Evolutionary conservation across 768 basidiomycete species (phyloP).

Genomic region (Boletus vermiculosoides): DNA sequence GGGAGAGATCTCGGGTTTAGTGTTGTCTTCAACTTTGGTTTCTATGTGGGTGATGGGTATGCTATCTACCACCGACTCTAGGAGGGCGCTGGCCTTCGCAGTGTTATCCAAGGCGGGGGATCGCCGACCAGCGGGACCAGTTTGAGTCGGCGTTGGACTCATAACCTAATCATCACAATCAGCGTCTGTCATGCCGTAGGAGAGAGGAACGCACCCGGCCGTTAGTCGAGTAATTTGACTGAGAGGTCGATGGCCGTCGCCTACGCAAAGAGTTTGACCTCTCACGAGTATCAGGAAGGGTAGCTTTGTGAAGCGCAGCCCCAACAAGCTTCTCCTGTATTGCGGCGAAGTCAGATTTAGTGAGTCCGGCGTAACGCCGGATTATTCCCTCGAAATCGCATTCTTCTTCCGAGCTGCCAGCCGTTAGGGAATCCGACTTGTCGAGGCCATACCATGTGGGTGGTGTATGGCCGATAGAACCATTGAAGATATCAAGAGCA

Average conservation of each 20-base stretch:
- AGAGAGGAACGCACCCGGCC: slow-evolving; percentile 41
- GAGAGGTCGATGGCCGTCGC: slow-evolving; percentile 79
- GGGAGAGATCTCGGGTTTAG: slow-evolving; percentile 42
- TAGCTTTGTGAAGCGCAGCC: slow-evolving; percentile 56
- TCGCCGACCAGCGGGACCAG: slow-evolving; percentile 29
- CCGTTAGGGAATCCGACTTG: slow-evolving; percentile 47
- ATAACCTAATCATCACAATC: slow-evolving; percentile 42
- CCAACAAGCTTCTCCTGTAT: slow-evolving; percentile 78
- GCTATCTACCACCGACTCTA: slow-evolving; percentile 60
- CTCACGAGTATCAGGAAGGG: slow-evolving; percentile 55
- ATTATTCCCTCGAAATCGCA: slow-evolving; percentile 67
- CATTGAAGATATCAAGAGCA: slow-evolving; percentile 52
- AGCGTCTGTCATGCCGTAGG: slow-evolving; percentile 2
- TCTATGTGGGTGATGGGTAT: slow-evolving; percentile 43
- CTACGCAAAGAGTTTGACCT: slow-evolving; percentile 70
- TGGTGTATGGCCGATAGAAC: slow-evolving; percentile 44
- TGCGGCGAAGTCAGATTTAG: slow-evolving; percentile 62
- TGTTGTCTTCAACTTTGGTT: slow-evolving; percentile 25
- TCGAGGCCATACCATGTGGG: slow-evolving; percentile 68
- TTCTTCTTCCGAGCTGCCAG: slow-evolving; percentile 51
- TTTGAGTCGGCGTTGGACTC: slow-evolving; percentile 49
- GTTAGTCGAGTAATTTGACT: slow-evolving; percentile 66
- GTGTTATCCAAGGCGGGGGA: slow-evolving; percentile 46
- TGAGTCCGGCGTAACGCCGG: slow-evolving; percentile 62
- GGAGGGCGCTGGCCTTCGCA: slow-evolving; percentile 61